Evolutionary conservation across 306 rosid species (phyloP).

Genomic region (Fagus sylvatica): DNA sequence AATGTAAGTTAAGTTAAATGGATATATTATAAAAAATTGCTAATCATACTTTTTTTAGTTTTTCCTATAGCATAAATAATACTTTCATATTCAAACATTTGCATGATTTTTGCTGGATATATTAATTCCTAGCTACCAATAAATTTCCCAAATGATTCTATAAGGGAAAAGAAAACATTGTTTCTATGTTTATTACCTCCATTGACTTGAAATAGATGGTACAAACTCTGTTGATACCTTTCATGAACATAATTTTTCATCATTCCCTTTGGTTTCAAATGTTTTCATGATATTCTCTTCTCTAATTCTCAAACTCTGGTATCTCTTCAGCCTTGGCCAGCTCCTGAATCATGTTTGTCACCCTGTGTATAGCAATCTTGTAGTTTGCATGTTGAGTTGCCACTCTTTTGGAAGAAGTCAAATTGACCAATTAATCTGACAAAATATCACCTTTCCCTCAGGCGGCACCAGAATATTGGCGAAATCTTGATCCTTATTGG

Average conservation of each 20-base stretch:
- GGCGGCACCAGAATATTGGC: slow-evolving; percentile 49
- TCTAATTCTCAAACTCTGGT: background rate
- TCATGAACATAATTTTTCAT: background rate
- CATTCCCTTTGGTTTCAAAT: background rate
- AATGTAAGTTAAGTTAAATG: background rate
- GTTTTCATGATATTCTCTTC: background rate
- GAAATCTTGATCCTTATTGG: slow-evolving; percentile 52
- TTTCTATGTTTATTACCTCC: background rate
- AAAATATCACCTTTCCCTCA: slow-evolving; percentile 7
- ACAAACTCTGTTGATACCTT: background rate
- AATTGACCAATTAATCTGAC: background rate
- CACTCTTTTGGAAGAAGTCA: background rate
- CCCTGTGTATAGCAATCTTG: background rate
- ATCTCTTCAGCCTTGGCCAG: slow-evolving; percentile 10
- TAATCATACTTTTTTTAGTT: background rate
- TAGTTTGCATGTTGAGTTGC: background rate
- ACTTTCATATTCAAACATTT: background rate
- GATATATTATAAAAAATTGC: background rate
- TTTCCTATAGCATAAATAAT: background rate
- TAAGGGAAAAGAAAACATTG: background rate
- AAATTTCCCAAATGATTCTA: background rate
- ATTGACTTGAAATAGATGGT: background rate
- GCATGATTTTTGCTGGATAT: background rate
- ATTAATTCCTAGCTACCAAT: background rate
- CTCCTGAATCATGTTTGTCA: background rate